Percentiles rank a stretch among this genome's conserved stretches.
Evolutionary conservation across 2,329 filamentous ascomycete species (phyloP).

Genomic region (Corynespora cassiicola): DNA sequence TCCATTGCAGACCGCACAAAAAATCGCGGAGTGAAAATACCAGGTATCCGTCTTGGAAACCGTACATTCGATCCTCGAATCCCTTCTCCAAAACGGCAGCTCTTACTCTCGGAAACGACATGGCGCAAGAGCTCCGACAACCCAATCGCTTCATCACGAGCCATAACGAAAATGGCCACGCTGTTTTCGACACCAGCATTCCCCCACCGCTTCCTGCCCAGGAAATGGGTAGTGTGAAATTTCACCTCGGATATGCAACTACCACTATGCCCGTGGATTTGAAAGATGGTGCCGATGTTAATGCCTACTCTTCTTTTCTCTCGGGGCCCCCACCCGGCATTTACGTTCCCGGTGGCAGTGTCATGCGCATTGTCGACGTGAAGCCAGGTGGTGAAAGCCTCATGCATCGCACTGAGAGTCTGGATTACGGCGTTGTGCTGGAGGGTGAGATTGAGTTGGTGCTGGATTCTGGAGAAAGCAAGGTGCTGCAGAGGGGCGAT

Average conservation of each 20-base stretch:
- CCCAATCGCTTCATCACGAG: slow-evolving; percentile 46
- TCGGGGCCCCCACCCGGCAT: slow-evolving; percentile 50
- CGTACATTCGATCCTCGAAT: too few species aligned
- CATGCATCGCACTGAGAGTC: slow-evolving; percentile 27
- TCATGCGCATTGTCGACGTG: slow-evolving; percentile 37
- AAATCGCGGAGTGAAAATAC: too few species aligned
- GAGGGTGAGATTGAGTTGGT: slow-evolving; percentile 28
- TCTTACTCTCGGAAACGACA: too few species aligned
- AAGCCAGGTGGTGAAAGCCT: slow-evolving; percentile 15
- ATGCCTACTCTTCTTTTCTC: slow-evolving; percentile 53
- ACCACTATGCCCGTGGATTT: slow-evolving; percentile 55
- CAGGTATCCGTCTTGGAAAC: too few species aligned
- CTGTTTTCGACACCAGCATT: too few species aligned
- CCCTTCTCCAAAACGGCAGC: too few species aligned
- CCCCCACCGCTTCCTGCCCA: too few species aligned
- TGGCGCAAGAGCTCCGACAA: too few species aligned
- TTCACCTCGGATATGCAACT: slow-evolving; percentile 59
- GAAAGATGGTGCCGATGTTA: slow-evolving; percentile 53
- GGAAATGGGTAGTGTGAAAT: too few species aligned
- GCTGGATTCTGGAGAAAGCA: slow-evolving; percentile 25
- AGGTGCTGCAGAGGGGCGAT: slow-evolving; percentile 20
- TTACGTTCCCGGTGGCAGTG: slow-evolving; percentile 49
- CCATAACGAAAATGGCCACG: slow-evolving; percentile 39
- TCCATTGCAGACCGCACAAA: too few species aligned
- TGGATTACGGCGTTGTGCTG: slow-evolving; percentile 32